Evolutionary conservation across 805 yeast species (phyloP), one percentile per base, ranked within the genome.

Genomic region (Candida odintsovae): DNA sequence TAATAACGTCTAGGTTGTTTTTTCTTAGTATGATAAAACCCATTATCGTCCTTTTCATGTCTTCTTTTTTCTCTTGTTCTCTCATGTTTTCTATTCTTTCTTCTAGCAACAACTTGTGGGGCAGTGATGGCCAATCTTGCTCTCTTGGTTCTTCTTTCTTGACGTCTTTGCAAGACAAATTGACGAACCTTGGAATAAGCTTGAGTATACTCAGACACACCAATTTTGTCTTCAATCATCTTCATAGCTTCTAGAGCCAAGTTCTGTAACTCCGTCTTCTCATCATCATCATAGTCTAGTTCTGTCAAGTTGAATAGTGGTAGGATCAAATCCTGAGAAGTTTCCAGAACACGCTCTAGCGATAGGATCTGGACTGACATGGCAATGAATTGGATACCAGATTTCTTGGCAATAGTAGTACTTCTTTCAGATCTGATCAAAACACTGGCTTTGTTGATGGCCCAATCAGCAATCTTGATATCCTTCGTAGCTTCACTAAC

Each of bases 101-200:
- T 78, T 53, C 75, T 77, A 2, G 96, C 94, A n/a, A 88, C 83
- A 38, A 77, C 66, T 15, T 85, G 96, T 1, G 98, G 98, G 4
- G 84, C 86, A 19, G 74, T 76, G 11, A 90, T 72, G 3, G 89
- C 85, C 61, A 88, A 67, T 48, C 85, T 82, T 0, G 95, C 85
- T 47, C 90, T 74, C 59, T 82, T 83, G 0, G 86, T 76, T 60
- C 75, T 80, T 65, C 97, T 79, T 42, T 88, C 95, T 48, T 76
- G 75, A 58, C 97, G 77, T 63, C 88, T 78, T 31, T 70, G 69
- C 25, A 65, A 67, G 21, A 90, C 83, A 16, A 58, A 57, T 52
- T 75, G 78, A 60, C 80, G 79, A n/a, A 89, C 94, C 40, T 69
- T 69, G 2, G 86, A 69, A 58, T 82, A 84, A 2, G 78, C 66